These are phyloP conservation scores for Collybiopsis confluens DNA, from an alignment of 768 basidiomycete genomes.

Conservation along the genomic window DNA sequence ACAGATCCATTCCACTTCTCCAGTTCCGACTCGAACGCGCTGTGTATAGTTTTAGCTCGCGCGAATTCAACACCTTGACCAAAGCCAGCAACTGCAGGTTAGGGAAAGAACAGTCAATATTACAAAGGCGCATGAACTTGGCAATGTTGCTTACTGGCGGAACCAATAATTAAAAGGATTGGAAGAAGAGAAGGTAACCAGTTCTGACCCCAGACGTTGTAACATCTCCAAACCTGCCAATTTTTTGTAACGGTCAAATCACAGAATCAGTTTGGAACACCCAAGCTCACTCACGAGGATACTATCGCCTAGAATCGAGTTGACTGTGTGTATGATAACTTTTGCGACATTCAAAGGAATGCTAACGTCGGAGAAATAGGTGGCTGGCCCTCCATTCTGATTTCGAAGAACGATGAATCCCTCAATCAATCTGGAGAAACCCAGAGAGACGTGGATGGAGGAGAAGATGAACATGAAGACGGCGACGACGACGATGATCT, in stretches of 20 bases:
- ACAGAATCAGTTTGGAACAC: background rate
- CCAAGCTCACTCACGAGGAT: conserved; percentile 14
- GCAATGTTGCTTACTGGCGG: conserved; percentile 18
- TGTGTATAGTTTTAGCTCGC: conserved; percentile 20
- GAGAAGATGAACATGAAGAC: conserved; percentile 28
- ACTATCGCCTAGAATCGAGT: conserved; percentile 29
- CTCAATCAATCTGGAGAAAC: conserved; percentile 29
- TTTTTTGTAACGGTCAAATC: background rate
- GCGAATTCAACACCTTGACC: conserved; percentile 26
- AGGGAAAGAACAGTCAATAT: no score
- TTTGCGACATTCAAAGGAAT: conserved; percentile 32
- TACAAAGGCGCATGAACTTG: background rate
- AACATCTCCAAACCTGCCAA: conserved; percentile 20
- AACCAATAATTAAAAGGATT: conserved; percentile 24
- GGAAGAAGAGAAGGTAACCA: conserved; percentile 26
- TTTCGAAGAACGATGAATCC: conserved; percentile 27
- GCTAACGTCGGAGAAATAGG: conserved; percentile 29
- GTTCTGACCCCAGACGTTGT: conserved; percentile 27
- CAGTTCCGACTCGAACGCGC: conserved; percentile 27
- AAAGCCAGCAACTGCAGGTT: conserved; percentile 29
- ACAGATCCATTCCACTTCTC: conserved; percentile 30
- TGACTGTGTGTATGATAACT: conserved; percentile 27
- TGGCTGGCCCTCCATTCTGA: conserved; percentile 23
- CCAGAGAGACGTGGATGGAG: conserved; percentile 29
- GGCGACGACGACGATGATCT: conserved; percentile 19